These are phyloP conservation scores for Debaryomyces sp. DNA, from an alignment of 1,139 yeast genomes.

Conservation along the genomic window DNA sequence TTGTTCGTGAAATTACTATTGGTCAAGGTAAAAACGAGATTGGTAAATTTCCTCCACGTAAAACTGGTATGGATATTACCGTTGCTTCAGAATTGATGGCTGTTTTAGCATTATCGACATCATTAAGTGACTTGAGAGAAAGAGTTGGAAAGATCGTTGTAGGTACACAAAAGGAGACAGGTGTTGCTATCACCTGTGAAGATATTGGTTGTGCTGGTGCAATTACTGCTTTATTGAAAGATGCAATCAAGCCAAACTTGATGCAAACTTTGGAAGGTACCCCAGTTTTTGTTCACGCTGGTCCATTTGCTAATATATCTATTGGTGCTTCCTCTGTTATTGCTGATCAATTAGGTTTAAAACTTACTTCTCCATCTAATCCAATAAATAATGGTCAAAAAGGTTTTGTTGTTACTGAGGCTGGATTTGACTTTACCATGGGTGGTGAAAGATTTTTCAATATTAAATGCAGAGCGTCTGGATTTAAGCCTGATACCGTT, in stretches of 20 bases:
- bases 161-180: conserved; percentile 60
- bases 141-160: conserved; percentile 74
- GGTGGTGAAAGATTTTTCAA: conserved; percentile 86
- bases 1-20: conserved; percentile 71
- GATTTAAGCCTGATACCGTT: conserved; percentile 69
- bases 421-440: conserved; percentile 87
- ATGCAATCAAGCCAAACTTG: conserved; percentile 80
- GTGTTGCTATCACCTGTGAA: conserved; percentile 73
- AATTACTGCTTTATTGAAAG: conserved; percentile 73
- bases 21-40: conserved; percentile 79
- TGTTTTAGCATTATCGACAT: conserved; percentile 69
- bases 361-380: conserved; percentile 55
- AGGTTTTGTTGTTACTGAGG: conserved; percentile 82
- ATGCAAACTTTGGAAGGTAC: conserved; percentile 89
- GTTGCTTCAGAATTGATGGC: conserved; percentile 87
- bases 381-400: conserved; percentile 44
- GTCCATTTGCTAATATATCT: conserved; percentile 85
- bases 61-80: conserved; percentile 78
- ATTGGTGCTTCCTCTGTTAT: conserved; percentile 83
- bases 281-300: conserved; percentile 83
- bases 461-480: conserved; percentile 78
- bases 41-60: conserved; percentile 64
- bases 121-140: conserved; percentile 65
- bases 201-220: conserved; percentile 85
- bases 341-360: conserved; percentile 75